Conservation (phyloP, 225 moss, liverwort and hornwort species). For the Neckera pumila region DNA sequence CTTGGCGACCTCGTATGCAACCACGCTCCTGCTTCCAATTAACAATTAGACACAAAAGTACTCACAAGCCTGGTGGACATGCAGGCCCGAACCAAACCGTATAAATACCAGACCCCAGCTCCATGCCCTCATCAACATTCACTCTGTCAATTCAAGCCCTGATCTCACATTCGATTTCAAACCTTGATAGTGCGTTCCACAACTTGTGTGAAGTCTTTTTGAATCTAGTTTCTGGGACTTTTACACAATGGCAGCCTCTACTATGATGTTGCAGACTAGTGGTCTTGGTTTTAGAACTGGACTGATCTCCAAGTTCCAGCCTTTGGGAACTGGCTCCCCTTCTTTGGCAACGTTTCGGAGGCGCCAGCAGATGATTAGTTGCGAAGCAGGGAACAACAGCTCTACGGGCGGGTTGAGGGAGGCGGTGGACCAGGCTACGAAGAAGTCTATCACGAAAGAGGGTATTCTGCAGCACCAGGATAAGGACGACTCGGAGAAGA, state of each 20-base stretch:
- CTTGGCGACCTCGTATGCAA: background rate
- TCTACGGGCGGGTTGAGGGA: background rate
- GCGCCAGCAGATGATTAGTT: background rate
- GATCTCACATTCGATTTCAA: background rate
- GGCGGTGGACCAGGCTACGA: constrained; percentile 1
- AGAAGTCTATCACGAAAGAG: constrained; percentile 4
- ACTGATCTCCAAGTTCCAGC: background rate
- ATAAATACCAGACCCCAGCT: background rate
- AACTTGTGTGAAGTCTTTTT: background rate
- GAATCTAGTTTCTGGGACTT: background rate
- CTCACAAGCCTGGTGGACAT: background rate
- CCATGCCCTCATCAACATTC: background rate
- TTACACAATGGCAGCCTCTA: background rate
- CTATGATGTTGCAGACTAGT: background rate
- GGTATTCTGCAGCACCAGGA: background rate
- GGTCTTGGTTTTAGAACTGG: background rate
- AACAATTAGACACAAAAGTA: background rate
- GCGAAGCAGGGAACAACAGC: background rate
- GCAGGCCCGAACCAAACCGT: background rate
- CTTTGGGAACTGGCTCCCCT: background rate
- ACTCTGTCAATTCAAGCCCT: no score
- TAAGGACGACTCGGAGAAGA: constrained; percentile 5
- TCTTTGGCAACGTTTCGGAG: background rate
- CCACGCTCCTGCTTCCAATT: background rate
- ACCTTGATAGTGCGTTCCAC: no score